phyloP scores from a whole-genome alignment of 768 basidiomycete species.

The Mycena vitilis region DNA sequence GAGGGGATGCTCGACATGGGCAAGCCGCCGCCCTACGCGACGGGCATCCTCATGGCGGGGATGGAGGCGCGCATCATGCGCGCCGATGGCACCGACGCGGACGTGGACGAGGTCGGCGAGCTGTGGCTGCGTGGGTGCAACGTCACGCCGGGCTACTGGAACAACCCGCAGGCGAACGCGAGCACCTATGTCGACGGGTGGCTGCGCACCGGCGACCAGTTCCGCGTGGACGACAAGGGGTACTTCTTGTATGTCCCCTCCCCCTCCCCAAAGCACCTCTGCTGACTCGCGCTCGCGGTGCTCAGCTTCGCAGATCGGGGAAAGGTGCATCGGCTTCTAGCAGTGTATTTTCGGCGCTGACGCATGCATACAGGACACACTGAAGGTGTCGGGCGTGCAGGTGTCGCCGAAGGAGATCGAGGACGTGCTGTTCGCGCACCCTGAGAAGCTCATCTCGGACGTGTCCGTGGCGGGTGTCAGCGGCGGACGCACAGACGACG shows the following conservation, averaged over 20 bases:
- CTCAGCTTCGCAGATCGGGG: conserved; percentile 77
- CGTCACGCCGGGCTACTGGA: conserved; percentile 77
- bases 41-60: conserved; percentile 72
- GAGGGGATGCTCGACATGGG: conserved; percentile 54
- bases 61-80: conserved; percentile 72
- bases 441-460: conserved; percentile 70
- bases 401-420: conserved; percentile 88
- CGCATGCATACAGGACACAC: conserved; percentile 64
- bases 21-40: conserved; percentile 34
- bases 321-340: conserved; percentile 59
- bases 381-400: conserved; percentile 84
- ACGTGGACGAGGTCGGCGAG: conserved; percentile 71
- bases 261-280: background rate
- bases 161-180: conserved; percentile 72
- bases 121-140: conserved; percentile 68
- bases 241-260: conserved; percentile 69
- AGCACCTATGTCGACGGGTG: conserved; percentile 80
- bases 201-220: conserved; percentile 80
- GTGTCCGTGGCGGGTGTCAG: conserved; percentile 79
- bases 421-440: conserved; percentile 69
- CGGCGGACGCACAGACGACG: conserved; percentile 76
- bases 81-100: conserved; percentile 68
- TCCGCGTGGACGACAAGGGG: conserved; percentile 68
- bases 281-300: conserved; percentile 1
- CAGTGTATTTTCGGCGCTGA: background rate